Evolutionary conservation across 164 flowering plant species (phyloP).

Genomic region (Chimonanthus praecox): DNA sequence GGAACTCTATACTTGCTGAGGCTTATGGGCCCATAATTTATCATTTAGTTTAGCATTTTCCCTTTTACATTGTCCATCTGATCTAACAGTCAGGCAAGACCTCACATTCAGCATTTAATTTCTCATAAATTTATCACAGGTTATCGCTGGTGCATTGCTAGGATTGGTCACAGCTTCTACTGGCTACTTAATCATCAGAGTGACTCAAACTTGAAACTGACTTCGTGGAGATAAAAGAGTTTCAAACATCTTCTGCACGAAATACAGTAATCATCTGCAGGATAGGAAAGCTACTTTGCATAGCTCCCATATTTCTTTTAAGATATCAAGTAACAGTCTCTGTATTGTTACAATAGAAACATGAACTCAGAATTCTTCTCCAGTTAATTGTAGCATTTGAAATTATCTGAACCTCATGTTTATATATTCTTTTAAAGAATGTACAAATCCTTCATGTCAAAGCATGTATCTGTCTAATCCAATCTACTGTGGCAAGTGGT

Average conservation of each 20-base stretch:
- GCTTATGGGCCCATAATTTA: neutral
- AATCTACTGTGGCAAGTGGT: neutral
- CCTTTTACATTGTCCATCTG: neutral
- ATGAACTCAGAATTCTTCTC: neutral
- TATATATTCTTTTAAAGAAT: too few relatives aligned
- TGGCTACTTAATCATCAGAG: conserved; percentile 14
- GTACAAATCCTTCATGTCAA: neutral
- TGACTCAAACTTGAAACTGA: conserved; percentile 8
- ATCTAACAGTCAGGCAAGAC: neutral
- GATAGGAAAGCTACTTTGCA: conserved; percentile 2
- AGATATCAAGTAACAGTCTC: neutral
- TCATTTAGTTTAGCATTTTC: neutral
- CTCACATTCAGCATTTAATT: neutral
- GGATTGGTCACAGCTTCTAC: conserved; percentile 32
- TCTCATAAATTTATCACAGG: conserved; percentile 19
- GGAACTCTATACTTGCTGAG: neutral
- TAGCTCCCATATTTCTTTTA: neutral
- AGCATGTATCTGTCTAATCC: neutral
- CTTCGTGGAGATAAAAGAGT: neutral
- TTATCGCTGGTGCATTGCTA: conserved; percentile 40
- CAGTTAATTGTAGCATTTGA: neutral
- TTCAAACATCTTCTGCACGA: neutral
- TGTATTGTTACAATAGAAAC: neutral
- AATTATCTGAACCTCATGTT: neutral
- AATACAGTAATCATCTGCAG: neutral